These are phyloP conservation scores for Chrysanthemum makinoi DNA, from an alignment of 129 eudicot genomes.

Conservation along the genomic window DNA sequence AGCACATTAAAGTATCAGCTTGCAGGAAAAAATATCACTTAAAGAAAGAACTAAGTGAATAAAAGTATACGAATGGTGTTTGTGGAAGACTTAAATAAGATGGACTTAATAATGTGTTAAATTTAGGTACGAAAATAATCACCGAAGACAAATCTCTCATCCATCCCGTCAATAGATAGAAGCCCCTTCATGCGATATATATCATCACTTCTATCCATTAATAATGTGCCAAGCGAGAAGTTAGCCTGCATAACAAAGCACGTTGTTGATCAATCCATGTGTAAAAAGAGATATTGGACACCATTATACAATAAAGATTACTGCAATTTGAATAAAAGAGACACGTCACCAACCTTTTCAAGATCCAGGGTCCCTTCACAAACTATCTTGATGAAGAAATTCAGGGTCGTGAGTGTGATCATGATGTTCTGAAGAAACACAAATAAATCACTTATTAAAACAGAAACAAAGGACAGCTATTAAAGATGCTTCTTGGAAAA, in stretches of 20 bases:
- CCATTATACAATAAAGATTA: neutral
- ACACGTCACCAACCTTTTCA: constrained; percentile 57
- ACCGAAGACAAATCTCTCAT: constrained; percentile 98
- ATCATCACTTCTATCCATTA: constrained; percentile 87
- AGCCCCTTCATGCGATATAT: constrained; percentile 98
- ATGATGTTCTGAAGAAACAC: constrained; percentile 67
- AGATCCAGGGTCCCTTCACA: constrained; percentile 87
- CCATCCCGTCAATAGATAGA: constrained; percentile 82
- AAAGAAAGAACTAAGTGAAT: too few relatives aligned
- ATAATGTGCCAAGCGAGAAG: constrained; percentile 81
- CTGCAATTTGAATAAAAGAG: constrained; percentile 3
- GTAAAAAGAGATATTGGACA: neutral
- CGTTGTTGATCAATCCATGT: neutral
- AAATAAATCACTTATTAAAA: neutral
- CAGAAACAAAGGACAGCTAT: neutral
- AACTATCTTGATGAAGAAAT: constrained; percentile 86
- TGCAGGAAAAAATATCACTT: neutral
- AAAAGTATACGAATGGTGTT: too few relatives aligned
- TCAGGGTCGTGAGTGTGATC: constrained; percentile 93
- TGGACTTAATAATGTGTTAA: too few relatives aligned
- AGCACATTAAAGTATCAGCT: neutral
- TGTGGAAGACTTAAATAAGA: too few relatives aligned
- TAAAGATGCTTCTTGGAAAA: neutral
- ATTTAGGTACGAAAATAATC: constrained; percentile 5
- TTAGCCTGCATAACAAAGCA: constrained; percentile 59